Evolutionary conservation across 768 basidiomycete genomes (phyloP), one percentile per base, ranked within the genome.

Genomic region (Boletus speciosus): DNA sequence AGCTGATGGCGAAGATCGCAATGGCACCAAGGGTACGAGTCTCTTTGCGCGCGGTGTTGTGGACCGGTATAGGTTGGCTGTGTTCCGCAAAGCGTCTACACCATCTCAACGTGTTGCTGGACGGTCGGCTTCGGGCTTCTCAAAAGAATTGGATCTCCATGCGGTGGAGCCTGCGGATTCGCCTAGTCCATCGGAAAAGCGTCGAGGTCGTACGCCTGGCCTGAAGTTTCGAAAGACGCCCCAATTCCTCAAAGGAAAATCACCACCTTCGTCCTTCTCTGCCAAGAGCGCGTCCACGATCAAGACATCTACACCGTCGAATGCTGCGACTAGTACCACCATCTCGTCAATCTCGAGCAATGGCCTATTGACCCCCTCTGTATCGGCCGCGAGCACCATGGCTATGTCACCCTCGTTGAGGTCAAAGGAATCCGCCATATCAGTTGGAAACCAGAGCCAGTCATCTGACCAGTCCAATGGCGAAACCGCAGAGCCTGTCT

Each of bases 31-130:
- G 64, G 90, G 84, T 7, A 81, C 83, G 19, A 93, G 86, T 65
- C 78, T 94, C 37, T 94, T 93, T 65, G 87, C 93, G 40, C 84
- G 92, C n/a, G 93, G 93, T 6, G 89, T 94, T 45, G 90, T 93
- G 48, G 93, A 96, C 67, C 80, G 88, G 50, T 96, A 95, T 67
- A 79, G 83, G 53, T 75, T 96, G 50, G 84, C 88, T 15, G 90
- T 93, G 21, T 93, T 93, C 80, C 81, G 90, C 51, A 93, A 92
- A 67, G 78, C 80, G n/a, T 84, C 86, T 14, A 87, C 85, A 11
- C 83, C 87, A 5, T 74, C 75, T 40, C 75, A 78, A 46, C 75
- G 79, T 12, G 61, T 73, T 15, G 67, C 63, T 3, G 73, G 75
- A 6, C 76, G 82, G 23, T 77, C 80, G 7, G 73, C 78, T 56